These are phyloP conservation scores for Vigna mungo DNA, from an alignment of 306 rosid genomes.

Conservation along the genomic window DNA sequence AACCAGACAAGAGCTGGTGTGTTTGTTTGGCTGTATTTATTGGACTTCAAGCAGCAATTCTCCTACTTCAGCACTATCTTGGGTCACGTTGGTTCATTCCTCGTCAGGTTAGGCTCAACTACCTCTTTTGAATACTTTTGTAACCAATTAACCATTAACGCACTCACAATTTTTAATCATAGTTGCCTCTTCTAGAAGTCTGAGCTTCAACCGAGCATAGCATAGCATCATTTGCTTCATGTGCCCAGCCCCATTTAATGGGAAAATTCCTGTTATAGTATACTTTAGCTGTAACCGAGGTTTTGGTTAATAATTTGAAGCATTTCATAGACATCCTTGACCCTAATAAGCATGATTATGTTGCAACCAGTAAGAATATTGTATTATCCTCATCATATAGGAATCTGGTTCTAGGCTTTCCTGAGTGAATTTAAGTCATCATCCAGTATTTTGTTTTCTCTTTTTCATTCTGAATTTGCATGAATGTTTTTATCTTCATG, in stretches of 20 bases:
- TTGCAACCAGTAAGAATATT: slow-evolving; percentile 2
- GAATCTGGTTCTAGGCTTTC: slow-evolving; percentile 22
- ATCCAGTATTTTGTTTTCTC: background rate
- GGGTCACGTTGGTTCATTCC: slow-evolving; percentile 99
- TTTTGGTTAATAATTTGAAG: slow-evolving; percentile 18
- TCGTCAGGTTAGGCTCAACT: slow-evolving; percentile 70
- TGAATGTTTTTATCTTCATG: slow-evolving; percentile 35
- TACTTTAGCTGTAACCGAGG: slow-evolving; percentile 8
- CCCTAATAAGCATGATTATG: slow-evolving; percentile 1
- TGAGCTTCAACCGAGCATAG: background rate
- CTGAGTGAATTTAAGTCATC: slow-evolving; percentile 10
- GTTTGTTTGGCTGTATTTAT: slow-evolving; percentile 64
- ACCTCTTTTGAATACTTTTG: slow-evolving; percentile 17
- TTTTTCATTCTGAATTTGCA: slow-evolving; percentile 18
- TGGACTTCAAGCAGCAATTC: slow-evolving; percentile 76
- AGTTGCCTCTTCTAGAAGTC: background rate
- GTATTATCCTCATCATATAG: slow-evolving; percentile 5
- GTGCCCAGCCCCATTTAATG: background rate
- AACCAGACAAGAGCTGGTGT: slow-evolving; percentile 82
- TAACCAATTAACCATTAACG: slow-evolving; percentile 8
- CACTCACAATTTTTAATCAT: slow-evolving; percentile 16
- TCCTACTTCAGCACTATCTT: slow-evolving; percentile 90
- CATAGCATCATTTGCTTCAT: slow-evolving; percentile 18
- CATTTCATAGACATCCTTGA: slow-evolving; percentile 3
- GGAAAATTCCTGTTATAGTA: background rate